Percentiles rank a stretch among this genome's conserved stretches.
Evolutionary conservation across 1,284 basidiomycete genomes (phyloP).

Genomic region (Rhodotorula sp.): DNA sequence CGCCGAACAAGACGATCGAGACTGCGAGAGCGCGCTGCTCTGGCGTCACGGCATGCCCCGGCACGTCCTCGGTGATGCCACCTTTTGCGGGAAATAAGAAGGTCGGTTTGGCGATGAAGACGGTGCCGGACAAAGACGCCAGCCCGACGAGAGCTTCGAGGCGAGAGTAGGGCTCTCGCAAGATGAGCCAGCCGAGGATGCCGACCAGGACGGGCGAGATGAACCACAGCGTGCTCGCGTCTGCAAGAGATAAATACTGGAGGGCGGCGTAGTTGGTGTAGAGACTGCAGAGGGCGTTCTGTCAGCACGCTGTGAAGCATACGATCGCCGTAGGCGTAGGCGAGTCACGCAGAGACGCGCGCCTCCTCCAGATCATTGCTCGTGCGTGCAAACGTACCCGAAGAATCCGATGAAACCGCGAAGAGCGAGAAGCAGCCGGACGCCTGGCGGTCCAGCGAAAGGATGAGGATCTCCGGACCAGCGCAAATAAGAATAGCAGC

Average conservation of each 20-base stretch:
- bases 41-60: constrained; percentile 11
- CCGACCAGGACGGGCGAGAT: constrained; percentile 47
- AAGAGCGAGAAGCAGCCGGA: constrained; percentile 32
- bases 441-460: constrained; percentile 41
- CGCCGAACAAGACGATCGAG: constrained; percentile 45
- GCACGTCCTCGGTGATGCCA: neutral
- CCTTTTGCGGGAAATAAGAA: constrained; percentile 35
- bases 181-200: constrained; percentile 45
- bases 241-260: constrained; percentile 47
- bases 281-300: constrained; percentile 27
- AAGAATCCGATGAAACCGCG: constrained; percentile 46
- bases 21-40: constrained; percentile 35
- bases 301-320: constrained; percentile 9
- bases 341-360: too few species aligned
- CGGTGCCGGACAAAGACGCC: constrained; percentile 46
- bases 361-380: constrained; percentile 11
- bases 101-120: constrained; percentile 47
- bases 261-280: constrained; percentile 46
- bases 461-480: constrained; percentile 32
- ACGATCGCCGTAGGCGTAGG: too few species aligned
- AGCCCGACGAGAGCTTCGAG: constrained; percentile 46
- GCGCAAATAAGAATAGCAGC: constrained; percentile 22
- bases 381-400: constrained; percentile 38
- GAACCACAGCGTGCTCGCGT: constrained; percentile 49
- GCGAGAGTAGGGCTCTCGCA: constrained; percentile 47